Percentiles rank a stretch among this genome's conserved stretches.
phyloP scores from a whole-genome alignment of 768 basidiomycete species.

The Mycena floridula region DNA sequence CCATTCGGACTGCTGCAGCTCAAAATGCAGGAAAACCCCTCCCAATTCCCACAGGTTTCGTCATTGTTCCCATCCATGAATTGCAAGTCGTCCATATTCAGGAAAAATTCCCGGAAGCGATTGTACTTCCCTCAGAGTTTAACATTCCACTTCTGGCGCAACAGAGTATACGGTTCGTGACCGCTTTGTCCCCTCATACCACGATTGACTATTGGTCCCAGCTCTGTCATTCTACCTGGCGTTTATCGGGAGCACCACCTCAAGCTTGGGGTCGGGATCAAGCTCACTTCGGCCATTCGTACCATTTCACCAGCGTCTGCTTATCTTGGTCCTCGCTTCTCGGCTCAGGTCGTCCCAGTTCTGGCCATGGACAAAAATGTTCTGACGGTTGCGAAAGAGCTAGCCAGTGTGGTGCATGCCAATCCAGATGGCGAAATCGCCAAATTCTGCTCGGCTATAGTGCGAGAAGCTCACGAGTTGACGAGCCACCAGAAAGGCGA shows the following conservation, averaged over 20 bases:
- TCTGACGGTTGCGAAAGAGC: constrained; percentile 49
- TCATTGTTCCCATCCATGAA: constrained; percentile 49
- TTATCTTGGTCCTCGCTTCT: constrained; percentile 51
- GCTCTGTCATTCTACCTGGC: constrained; percentile 48
- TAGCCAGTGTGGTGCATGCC: constrained; percentile 44
- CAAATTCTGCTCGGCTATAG: constrained; percentile 46
- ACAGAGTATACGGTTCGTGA: constrained; percentile 47
- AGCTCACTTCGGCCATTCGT: constrained; percentile 51
- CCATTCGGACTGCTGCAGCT: constrained; percentile 35
- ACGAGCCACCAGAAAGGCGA: constrained; percentile 40
- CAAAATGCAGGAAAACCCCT: constrained; percentile 28
- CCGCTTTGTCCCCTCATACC: neutral
- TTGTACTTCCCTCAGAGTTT: constrained; percentile 36
- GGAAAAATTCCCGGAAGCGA: constrained; percentile 41
- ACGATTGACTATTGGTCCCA: too few relatives aligned
- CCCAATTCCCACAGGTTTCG: constrained; percentile 24
- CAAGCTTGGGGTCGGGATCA: constrained; percentile 50
- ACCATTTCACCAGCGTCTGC: constrained; percentile 57
- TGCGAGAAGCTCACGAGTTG: constrained; percentile 48
- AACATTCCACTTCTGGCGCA: constrained; percentile 40
- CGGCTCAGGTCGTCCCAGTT: constrained; percentile 41
- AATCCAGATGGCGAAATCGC: constrained; percentile 44
- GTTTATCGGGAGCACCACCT: constrained; percentile 40
- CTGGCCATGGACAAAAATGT: constrained; percentile 41
- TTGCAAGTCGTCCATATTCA: constrained; percentile 44